Percentiles rank a stretch among this genome's conserved stretches.
These are phyloP conservation scores for Lecanicillium sp. DNA, from an alignment of 2,329 filamentous ascomycete genomes.

Conservation along the genomic window DNA sequence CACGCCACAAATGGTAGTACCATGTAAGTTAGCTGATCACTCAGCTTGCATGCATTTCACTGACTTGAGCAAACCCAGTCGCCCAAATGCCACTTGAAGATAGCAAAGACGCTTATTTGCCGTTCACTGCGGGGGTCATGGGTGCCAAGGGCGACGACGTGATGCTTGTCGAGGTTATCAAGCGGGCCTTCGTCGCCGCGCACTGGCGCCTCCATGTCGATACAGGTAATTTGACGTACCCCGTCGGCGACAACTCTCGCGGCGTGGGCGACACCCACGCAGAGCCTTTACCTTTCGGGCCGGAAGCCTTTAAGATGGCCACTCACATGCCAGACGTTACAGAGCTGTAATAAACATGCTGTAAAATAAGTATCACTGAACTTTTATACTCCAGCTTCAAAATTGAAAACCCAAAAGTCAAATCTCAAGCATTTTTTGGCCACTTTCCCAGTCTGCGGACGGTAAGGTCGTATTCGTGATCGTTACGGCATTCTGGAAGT, in stretches of 20 bases:
- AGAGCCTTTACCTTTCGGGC: constrained; percentile 3
- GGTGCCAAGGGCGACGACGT: constrained; percentile 23
- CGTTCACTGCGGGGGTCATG: constrained; percentile 27
- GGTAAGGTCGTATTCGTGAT: neutral
- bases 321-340: neutral
- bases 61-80: constrained; percentile 18
- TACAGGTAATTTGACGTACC: constrained; percentile 25
- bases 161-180: constrained; percentile 23
- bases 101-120: constrained; percentile 23
- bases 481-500: neutral
- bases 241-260: constrained; percentile 16
- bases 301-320: neutral
- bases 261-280: constrained; percentile 14
- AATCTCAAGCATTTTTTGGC: no score
- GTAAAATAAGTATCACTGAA: neutral
- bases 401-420: no score
- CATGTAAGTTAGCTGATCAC: constrained; percentile 28
- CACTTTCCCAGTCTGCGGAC: no score
- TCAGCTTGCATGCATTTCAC: neutral
- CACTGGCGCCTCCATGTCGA: constrained; percentile 25
- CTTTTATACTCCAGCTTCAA: no score
- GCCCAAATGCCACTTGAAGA: constrained; percentile 27
- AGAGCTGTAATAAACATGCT: neutral
- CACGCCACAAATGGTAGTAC: constrained; percentile 27
- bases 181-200: constrained; percentile 23